Evolutionary conservation across 331 rosid species (phyloP), one percentile per base, ranked within the genome.

Genomic region (Pyracantha coccinea): DNA sequence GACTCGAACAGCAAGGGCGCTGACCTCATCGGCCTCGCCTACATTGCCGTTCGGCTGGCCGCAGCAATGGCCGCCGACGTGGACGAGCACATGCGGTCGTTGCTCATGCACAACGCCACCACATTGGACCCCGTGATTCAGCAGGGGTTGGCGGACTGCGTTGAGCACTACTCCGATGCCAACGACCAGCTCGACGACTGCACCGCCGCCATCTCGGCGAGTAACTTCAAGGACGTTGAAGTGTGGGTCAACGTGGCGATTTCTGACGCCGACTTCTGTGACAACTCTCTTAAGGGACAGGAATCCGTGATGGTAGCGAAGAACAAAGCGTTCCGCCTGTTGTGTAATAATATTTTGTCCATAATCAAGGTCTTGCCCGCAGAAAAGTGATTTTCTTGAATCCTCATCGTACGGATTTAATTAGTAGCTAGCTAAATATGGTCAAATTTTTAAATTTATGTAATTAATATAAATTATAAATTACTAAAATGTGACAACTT

Each of bases 131-230:
- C 95, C 0, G 25, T 1, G 1, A 17, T 77, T 5, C 88, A 89
- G 72, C 86, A 93, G 38, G 96, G 84, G 1, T 44, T 83, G 44
- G 47, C 85, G 4, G 98, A 93, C 66, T 93, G 97, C 79, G 68
- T 77, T 20, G 93, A 86, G 20, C 73, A 70, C 1, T 78, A 84
- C 20, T 10, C 84, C 54, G 96, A 91, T 14, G 96, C 97, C 0
- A 82, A 84, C 1, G 75, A 80, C n/a, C 98, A 88, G 61, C 83
- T 93, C 1, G 90, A 91, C 3, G 89, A 85, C 50, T 50, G 91
- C 0, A 4, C 77, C 0, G 87, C 88, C 0, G 82, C 92, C 0
- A 0, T 89, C 2, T 11, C 75, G 33, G 35, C 19, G 0, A 21
- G 66, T 7, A 35, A 74, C 0, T 28, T 53, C 15, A 28, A 20